These are phyloP conservation scores for Kandelia obovata DNA, from an alignment of 345 rosid genomes.

Conservation along the genomic window DNA sequence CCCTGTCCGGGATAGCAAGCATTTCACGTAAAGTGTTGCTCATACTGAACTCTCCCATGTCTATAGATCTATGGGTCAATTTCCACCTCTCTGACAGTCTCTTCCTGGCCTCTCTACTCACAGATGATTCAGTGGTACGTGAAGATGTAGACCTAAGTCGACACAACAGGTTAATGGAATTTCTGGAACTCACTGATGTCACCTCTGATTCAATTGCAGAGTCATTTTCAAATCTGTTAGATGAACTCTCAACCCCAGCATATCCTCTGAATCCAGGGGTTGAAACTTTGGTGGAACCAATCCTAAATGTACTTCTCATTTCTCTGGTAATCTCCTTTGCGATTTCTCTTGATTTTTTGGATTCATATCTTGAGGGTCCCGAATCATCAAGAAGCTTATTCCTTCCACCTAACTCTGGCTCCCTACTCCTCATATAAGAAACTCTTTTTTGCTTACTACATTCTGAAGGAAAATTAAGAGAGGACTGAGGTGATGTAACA, in stretches of 20 bases:
- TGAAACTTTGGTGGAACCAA: constrained; percentile 41
- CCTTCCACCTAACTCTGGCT: constrained; percentile 32
- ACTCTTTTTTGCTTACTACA: constrained; percentile 29
- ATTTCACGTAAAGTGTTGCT: constrained; percentile 85
- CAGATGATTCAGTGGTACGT: constrained; percentile 55
- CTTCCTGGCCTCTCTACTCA: constrained; percentile 79
- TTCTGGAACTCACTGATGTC: constrained; percentile 40
- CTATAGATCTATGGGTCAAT: constrained; percentile 59
- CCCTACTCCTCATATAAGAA: constrained; percentile 38
- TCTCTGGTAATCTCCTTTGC: constrained; percentile 61
- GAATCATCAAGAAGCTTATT: constrained; percentile 43
- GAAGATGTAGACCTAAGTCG: constrained; percentile 42
- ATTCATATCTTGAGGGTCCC: constrained; percentile 47
- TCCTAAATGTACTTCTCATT: constrained; percentile 46
- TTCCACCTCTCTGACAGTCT: constrained; percentile 98
- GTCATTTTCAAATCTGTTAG: constrained; percentile 57
- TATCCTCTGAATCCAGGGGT: constrained; percentile 55
- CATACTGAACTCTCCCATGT: constrained; percentile 44
- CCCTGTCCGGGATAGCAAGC: constrained; percentile 75
- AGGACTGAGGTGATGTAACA: constrained; percentile 47
- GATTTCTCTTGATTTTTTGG: constrained; percentile 63
- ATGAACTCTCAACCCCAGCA: constrained; percentile 78
- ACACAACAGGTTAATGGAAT: constrained; percentile 37
- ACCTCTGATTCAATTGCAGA: constrained; percentile 66
- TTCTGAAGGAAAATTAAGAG: constrained; percentile 47